phyloP scores from a whole-genome alignment of 176 grass and related monocot species.

The Panicum miliaceum region DNA sequence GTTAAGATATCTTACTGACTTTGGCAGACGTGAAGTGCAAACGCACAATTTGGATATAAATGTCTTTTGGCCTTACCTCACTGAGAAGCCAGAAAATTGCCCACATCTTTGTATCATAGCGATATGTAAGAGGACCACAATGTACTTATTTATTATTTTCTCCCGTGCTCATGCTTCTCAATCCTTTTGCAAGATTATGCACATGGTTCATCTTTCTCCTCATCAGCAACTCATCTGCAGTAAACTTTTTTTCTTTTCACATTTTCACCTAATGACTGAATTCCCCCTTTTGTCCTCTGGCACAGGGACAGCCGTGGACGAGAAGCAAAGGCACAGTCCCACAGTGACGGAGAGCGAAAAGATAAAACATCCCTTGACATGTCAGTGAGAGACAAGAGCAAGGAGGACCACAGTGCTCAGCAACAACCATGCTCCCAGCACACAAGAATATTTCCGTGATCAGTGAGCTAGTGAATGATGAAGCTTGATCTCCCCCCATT shows the following conservation, averaged over 20 bases:
- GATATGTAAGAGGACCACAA: not conserved
- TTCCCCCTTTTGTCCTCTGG: not conserved
- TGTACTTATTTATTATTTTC: not conserved
- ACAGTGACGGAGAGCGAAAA: not conserved
- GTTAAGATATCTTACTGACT: not conserved
- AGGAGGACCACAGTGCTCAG: slow-evolving; percentile 9
- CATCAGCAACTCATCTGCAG: not conserved
- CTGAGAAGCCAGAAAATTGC: not conserved
- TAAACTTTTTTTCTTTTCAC: not conserved
- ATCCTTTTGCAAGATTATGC: not conserved
- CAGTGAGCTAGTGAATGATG: not conserved
- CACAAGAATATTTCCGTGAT: not conserved
- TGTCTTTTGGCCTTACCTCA: not conserved
- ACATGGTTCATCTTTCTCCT: not conserved
- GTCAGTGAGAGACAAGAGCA: not conserved
- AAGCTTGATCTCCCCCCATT: not conserved
- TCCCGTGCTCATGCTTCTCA: not conserved
- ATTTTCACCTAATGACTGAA: not conserved
- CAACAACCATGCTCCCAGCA: not conserved
- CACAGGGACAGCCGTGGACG: slow-evolving; percentile 3
- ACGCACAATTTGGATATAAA: not conserved
- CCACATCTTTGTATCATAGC: not conserved
- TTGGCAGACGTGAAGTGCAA: not conserved
- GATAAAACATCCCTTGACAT: not conserved
- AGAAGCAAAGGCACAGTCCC: slow-evolving; percentile 34